Percentiles rank a stretch among this genome's conserved stretches.
phyloP scores from a whole-genome alignment of 441 rosid genomes.

The Euphorbia schlechtendalii region DNA sequence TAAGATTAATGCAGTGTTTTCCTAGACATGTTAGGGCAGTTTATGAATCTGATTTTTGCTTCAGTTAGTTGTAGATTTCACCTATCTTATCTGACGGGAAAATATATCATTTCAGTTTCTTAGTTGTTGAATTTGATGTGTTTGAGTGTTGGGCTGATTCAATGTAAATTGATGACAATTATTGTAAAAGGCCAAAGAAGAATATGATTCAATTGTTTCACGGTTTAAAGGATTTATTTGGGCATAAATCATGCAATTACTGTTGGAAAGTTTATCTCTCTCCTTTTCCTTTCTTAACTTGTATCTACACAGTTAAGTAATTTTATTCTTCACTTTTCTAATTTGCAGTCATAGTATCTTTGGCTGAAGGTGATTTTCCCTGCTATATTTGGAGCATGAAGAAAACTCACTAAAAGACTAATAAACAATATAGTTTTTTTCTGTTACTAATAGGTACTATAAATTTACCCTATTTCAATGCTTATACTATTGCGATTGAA shows the following conservation, averaged over 20 bases:
- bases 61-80: background rate
- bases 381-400: slow-evolving; percentile 11
- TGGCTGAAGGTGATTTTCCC: background rate
- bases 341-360: background rate
- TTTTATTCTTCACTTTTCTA: background rate
- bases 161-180: background rate
- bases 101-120: background rate
- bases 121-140: background rate
- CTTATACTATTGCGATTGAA: background rate
- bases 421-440: slow-evolving; percentile 2
- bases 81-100: background rate
- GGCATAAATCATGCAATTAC: background rate
- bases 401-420: slow-evolving; percentile 4
- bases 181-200: background rate
- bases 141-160: background rate
- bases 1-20: no score
- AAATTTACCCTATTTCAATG: background rate
- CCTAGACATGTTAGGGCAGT: background rate
- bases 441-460: background rate
- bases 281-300: background rate
- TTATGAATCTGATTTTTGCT: background rate
- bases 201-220: background rate
- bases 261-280: background rate
- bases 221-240: background rate
- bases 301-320: background rate